These are phyloP conservation scores for Penicillium rolfsii DNA, from an alignment of 2,329 filamentous ascomycete species.

Conservation along the genomic window DNA sequence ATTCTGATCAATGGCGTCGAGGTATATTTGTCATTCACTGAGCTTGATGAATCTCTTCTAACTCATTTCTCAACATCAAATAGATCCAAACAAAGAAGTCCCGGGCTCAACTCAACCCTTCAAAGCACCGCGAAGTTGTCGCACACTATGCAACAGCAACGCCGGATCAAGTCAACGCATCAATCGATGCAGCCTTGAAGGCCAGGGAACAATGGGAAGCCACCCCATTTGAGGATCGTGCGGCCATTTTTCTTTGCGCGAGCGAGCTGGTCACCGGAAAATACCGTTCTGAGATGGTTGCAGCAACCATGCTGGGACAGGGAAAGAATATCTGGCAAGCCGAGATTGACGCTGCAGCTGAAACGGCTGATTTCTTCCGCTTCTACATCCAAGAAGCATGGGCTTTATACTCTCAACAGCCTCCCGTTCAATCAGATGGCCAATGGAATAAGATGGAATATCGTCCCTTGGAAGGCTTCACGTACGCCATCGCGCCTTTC, in stretches of 20 bases:
- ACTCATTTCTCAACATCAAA: not conserved
- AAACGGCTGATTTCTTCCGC: conserved; percentile 85
- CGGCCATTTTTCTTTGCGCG: conserved; percentile 89
- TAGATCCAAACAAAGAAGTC: conserved; percentile 25
- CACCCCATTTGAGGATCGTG: conserved; percentile 82
- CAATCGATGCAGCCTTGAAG: conserved; percentile 24
- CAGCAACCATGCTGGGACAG: conserved; percentile 89
- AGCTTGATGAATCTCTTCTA: not conserved
- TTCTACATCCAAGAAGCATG: conserved; percentile 89
- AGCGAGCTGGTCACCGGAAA: conserved; percentile 84
- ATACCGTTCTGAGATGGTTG: conserved; percentile 93
- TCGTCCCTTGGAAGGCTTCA: conserved; percentile 85
- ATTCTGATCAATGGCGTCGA: conserved; percentile 23
- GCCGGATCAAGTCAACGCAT: conserved; percentile 20
- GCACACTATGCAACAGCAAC: conserved; percentile 30
- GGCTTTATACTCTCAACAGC: conserved; percentile 83
- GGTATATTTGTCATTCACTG: conserved; percentile 8
- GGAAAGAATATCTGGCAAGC: conserved; percentile 98
- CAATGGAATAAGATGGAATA: conserved; percentile 90
- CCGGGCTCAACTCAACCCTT: conserved; percentile 25
- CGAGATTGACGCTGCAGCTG: conserved; percentile 90
- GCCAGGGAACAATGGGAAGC: conserved; percentile 65
- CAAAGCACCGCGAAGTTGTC: conserved; percentile 28
- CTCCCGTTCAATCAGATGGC: conserved; percentile 74
- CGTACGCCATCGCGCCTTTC: conserved; percentile 89